A percentile compares a stretch with the other conserved stretches of the same genome.
Conservation (phyloP, 192 early-diverging fungal genomes). For the Lobosporangium transversale region DNA sequence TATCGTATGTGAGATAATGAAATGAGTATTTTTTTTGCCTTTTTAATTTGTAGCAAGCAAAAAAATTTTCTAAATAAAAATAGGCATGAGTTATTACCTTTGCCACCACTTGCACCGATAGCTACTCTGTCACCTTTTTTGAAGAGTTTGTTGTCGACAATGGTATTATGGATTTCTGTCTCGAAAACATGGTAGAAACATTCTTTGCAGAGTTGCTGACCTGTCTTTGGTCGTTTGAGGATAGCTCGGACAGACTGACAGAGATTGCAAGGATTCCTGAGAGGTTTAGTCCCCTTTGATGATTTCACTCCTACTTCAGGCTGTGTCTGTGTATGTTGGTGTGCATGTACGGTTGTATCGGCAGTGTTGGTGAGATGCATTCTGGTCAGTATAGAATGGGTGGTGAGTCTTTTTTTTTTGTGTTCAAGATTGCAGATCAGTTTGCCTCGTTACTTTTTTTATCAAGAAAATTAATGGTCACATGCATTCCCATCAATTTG, state of each 20-base stretch:
- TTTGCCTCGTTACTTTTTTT: too few species aligned
- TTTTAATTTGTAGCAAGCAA: background rate
- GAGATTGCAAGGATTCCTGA: constrained; percentile 47
- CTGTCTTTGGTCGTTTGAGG: constrained; percentile 94
- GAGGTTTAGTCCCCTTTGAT: constrained; percentile 20
- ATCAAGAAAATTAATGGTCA: too few species aligned
- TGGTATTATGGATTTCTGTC: constrained; percentile 93
- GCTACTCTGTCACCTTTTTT: constrained; percentile 88
- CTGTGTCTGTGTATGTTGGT: too few species aligned
- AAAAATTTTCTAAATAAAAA: too few species aligned
- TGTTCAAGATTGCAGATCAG: too few species aligned
- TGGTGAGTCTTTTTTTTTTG: too few species aligned
- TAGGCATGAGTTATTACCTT: too few species aligned
- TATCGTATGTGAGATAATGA: constrained; percentile 7
- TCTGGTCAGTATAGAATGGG: too few species aligned
- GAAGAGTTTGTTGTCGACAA: constrained; percentile 85
- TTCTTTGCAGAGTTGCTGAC: constrained; percentile 84
- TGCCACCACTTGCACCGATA: constrained; percentile 94
- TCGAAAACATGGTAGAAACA: constrained; percentile 97
- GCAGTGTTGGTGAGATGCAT: too few species aligned
- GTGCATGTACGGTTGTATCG: too few species aligned
- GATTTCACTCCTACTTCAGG: too few species aligned
- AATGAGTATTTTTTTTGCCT: background rate
- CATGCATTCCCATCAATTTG: too few species aligned
- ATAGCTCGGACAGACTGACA: constrained; percentile 78